phyloP scores from a whole-genome alignment of 441 rosid species.

The Erodium moschatum region DNA sequence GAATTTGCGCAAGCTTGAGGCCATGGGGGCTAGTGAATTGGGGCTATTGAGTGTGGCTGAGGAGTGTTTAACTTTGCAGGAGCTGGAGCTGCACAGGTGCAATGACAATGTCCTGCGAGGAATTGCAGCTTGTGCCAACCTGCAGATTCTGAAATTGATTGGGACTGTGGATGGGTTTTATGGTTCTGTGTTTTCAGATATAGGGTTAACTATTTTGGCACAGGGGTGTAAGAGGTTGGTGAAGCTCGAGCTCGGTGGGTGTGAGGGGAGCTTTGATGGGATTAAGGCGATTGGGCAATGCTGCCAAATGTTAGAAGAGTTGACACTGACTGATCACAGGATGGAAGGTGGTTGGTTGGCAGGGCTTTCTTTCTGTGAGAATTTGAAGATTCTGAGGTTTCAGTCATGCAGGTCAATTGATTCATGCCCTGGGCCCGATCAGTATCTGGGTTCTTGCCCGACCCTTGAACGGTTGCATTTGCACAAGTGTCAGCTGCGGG shows the following conservation, averaged over 20 bases:
- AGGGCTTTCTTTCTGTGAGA: conserved; percentile 47
- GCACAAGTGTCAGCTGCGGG: conserved; percentile 48
- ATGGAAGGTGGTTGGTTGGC: conserved; percentile 73
- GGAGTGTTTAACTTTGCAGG: conserved; percentile 47
- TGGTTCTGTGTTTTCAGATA: conserved; percentile 44
- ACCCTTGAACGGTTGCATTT: conserved; percentile 52
- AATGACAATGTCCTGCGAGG: conserved; percentile 53
- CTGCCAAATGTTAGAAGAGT: conserved; percentile 51
- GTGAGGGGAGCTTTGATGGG: conserved; percentile 73
- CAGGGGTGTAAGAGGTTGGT: conserved; percentile 59
- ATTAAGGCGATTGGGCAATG: conserved; percentile 67
- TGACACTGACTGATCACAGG: conserved; percentile 43
- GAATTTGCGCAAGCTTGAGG: conserved; percentile 46
- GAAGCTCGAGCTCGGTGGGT: conserved; percentile 56
- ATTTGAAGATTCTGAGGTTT: conserved; percentile 46
- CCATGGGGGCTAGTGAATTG: conserved; percentile 45
- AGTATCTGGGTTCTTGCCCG: conserved; percentile 44
- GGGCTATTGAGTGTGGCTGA: conserved; percentile 50
- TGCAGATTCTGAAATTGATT: conserved; percentile 50
- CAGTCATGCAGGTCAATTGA: conserved; percentile 44
- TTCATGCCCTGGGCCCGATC: conserved; percentile 42
- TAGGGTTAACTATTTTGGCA: conserved; percentile 58
- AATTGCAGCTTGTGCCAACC: conserved; percentile 50
- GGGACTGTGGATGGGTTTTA: conserved; percentile 48
- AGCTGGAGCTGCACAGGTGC: conserved; percentile 51